Conservation (phyloP, 148 eudicot genomes). For the Rheum nobile region DNA sequence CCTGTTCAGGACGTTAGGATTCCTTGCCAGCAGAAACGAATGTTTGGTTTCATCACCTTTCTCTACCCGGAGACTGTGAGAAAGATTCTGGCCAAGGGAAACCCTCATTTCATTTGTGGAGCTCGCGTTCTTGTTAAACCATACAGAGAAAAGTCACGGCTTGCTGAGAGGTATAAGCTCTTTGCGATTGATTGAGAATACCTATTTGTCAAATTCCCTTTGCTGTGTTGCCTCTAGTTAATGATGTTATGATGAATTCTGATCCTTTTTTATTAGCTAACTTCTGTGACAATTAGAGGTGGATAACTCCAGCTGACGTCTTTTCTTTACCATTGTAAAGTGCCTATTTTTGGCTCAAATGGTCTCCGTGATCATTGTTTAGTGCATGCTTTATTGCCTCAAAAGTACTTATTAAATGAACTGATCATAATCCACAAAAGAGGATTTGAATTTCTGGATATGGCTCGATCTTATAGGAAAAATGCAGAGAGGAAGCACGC, state of each 20-base stretch:
- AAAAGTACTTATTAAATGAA: background rate
- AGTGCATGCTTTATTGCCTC: background rate
- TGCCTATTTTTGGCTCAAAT: background rate
- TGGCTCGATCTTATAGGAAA: background rate
- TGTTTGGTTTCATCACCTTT: conserved; percentile 70
- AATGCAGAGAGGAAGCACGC: background rate
- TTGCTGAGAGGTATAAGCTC: conserved; percentile 35
- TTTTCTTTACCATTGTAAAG: conserved; percentile 6
- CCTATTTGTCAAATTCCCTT: background rate
- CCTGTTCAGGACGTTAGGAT: conserved; percentile 66
- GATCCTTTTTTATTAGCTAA: background rate
- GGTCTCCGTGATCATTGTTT: background rate
- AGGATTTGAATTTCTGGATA: background rate
- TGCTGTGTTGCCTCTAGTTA: background rate
- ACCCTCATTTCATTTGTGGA: conserved; percentile 58
- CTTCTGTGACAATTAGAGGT: background rate
- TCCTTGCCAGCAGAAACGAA: conserved; percentile 63
- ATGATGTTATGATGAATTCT: background rate
- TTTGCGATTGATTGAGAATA: background rate
- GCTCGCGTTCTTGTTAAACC: conserved; percentile 72
- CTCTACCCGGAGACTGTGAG: conserved; percentile 39
- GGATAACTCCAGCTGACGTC: background rate
- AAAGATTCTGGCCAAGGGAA: conserved; percentile 38
- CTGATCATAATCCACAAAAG: background rate
- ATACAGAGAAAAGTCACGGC: conserved; percentile 44